Evolutionary conservation across 1,139 yeast species (phyloP).

Genomic region (Debaryomyces subglobosus): DNA sequence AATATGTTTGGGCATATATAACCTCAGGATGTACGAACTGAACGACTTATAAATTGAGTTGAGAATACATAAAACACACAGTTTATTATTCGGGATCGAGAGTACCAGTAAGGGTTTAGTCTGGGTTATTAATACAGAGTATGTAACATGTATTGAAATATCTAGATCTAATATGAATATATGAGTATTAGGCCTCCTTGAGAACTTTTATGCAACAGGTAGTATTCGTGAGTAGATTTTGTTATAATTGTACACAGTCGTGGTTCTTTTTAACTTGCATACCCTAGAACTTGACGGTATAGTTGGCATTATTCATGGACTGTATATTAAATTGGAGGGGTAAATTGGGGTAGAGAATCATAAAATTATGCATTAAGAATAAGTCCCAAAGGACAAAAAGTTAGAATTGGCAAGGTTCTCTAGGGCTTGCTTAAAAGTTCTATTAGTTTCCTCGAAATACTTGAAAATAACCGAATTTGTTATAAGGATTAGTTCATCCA

Average conservation of each 20-base stretch:
- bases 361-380: too few species aligned
- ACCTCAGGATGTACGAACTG: too few species aligned
- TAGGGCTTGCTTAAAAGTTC: background rate
- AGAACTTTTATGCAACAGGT: too few species aligned
- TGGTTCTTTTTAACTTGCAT: background rate
- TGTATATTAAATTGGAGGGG: background rate
- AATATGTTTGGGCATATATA: too few species aligned
- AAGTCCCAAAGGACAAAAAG: background rate
- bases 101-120: too few species aligned
- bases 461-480: background rate
- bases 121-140: too few species aligned
- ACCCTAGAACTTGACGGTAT: background rate
- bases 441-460: background rate
- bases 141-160: too few species aligned
- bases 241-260: background rate
- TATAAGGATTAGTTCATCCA: background rate
- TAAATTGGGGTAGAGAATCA: background rate
- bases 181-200: background rate
- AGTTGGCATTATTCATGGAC: background rate
- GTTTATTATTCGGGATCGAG: too few species aligned
- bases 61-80: too few species aligned
- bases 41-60: too few species aligned
- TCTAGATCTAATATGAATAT: background rate
- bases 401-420: too few species aligned
- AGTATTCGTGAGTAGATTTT: too few species aligned